phyloP scores from a whole-genome alignment of 176 grass and related monocot genomes.

The Triticum urartu region DNA sequence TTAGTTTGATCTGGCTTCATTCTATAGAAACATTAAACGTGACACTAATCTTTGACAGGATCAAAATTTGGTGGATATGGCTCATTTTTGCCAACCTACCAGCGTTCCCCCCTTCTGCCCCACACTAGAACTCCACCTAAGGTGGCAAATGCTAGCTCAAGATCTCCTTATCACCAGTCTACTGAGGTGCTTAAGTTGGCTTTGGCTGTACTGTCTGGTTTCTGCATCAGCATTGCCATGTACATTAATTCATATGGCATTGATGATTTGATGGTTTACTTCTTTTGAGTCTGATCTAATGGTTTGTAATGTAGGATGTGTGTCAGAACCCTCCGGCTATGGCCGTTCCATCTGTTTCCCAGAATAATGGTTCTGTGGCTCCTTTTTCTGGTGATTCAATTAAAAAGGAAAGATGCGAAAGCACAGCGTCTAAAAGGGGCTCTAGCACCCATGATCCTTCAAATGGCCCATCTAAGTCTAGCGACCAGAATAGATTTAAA shows the following conservation, averaged over 20 bases:
- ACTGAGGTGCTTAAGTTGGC: slow-evolving; percentile 57
- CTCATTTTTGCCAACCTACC: slow-evolving; percentile 89
- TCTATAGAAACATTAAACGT: slow-evolving; percentile 29
- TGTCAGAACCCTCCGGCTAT: slow-evolving; percentile 44
- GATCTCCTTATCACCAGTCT: slow-evolving; percentile 68
- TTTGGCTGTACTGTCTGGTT: slow-evolving; percentile 28
- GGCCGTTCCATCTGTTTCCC: slow-evolving; percentile 47
- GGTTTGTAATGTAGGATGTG: slow-evolving; percentile 51
- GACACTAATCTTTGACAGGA: slow-evolving; percentile 53
- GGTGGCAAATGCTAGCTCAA: slow-evolving; percentile 39
- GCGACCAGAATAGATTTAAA: slow-evolving; percentile 80
- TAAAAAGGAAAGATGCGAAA: slow-evolving; percentile 46
- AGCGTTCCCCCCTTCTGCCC: slow-evolving; percentile 72
- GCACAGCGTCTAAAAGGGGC: slow-evolving; percentile 37
- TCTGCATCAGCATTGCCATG: slow-evolving; percentile 33
- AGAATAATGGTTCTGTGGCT: slow-evolving; percentile 41
- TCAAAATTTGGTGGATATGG: slow-evolving; percentile 96
- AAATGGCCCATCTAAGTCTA: slow-evolving; percentile 42
- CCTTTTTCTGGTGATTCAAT: slow-evolving; percentile 44
- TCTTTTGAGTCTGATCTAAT: neutral
- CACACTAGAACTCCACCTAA: slow-evolving; percentile 67
- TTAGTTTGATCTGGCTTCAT: slow-evolving; percentile 29
- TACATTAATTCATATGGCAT: slow-evolving; percentile 26
- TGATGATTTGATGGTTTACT: slow-evolving; percentile 17
- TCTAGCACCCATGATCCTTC: slow-evolving; percentile 45